Conservation (phyloP, 306 rosid species). For the Cucurbita ficifolia region DNA sequence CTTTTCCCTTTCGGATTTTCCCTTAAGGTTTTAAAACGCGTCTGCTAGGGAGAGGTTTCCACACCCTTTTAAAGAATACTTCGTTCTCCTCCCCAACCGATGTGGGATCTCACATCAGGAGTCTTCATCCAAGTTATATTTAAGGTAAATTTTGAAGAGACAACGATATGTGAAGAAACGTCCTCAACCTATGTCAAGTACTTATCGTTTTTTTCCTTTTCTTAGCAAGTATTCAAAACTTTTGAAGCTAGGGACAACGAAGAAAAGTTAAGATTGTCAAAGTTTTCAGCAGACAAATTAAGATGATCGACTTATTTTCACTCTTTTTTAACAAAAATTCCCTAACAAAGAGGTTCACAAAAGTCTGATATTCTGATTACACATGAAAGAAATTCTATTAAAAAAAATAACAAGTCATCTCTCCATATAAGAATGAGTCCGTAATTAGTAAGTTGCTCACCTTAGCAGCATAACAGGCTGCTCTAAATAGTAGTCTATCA, state of each 20-base stretch:
- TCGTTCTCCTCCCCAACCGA: no score
- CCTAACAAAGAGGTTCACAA: background rate
- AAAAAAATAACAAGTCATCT: background rate
- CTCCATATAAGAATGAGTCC: background rate
- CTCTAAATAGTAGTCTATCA: constrained; percentile 46
- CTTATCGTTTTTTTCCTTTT: background rate
- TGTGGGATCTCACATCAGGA: background rate
- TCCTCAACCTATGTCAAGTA: background rate
- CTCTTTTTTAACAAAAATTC: background rate
- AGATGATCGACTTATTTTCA: background rate
- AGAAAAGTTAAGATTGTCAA: background rate
- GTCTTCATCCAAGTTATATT: background rate
- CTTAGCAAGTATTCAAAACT: background rate
- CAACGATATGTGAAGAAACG: background rate
- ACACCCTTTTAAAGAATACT: no score
- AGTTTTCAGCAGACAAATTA: background rate
- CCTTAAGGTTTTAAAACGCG: no score
- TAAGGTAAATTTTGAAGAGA: background rate
- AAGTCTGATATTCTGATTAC: background rate
- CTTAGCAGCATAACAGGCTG: constrained; percentile 77
- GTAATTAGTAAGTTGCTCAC: constrained; percentile 25
- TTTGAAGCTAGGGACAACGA: background rate
- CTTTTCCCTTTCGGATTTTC: no score
- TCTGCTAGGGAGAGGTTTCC: no score
- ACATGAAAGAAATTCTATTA: background rate